A percentile compares a stretch with the other conserved stretches of the same genome.
phyloP scores from a whole-genome alignment of 768 basidiomycete genomes.

The Brasilioporus rufonigricans region DNA sequence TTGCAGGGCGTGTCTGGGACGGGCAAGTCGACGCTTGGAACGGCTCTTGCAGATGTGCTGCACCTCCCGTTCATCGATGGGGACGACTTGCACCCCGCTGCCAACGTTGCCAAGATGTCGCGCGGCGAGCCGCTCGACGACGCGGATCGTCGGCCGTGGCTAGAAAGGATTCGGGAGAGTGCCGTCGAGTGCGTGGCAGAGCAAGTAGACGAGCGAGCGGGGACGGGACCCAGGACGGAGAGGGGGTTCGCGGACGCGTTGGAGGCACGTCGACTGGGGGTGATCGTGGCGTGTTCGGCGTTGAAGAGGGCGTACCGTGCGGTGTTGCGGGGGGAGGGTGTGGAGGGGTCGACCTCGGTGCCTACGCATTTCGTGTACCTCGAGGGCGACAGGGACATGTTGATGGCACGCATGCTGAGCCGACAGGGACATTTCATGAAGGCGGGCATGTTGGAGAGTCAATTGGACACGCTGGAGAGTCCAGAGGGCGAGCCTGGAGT shows the following conservation, averaged over 20 bases:
- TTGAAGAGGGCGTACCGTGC: slow-evolving; percentile 81
- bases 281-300: slow-evolving; percentile 87
- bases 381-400: slow-evolving; percentile 51
- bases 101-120: slow-evolving; percentile 89
- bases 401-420: slow-evolving; percentile 61
- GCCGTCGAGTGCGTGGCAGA: too few species aligned
- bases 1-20: slow-evolving; percentile 69
- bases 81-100: slow-evolving; percentile 78
- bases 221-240: too few species aligned
- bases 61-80: slow-evolving; percentile 83
- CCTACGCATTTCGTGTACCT: slow-evolving; percentile 83
- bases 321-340: slow-evolving; percentile 55
- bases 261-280: too few species aligned
- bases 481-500: slow-evolving; percentile 69
- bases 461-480: slow-evolving; percentile 66
- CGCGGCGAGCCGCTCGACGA: slow-evolving; percentile 74
- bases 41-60: slow-evolving; percentile 56
- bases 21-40: slow-evolving; percentile 71
- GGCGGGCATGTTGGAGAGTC: slow-evolving; percentile 75
- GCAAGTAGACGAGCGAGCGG: too few species aligned
- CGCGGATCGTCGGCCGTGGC: slow-evolving; percentile 84
- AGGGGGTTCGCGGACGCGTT: too few species aligned
- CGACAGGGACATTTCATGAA: slow-evolving; percentile 84
- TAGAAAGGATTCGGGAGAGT: slow-evolving; percentile 58
- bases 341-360: slow-evolving; percentile 23